Conservation (phyloP, 208 protist species). For the Trypanosomatidae sp. region DNA sequence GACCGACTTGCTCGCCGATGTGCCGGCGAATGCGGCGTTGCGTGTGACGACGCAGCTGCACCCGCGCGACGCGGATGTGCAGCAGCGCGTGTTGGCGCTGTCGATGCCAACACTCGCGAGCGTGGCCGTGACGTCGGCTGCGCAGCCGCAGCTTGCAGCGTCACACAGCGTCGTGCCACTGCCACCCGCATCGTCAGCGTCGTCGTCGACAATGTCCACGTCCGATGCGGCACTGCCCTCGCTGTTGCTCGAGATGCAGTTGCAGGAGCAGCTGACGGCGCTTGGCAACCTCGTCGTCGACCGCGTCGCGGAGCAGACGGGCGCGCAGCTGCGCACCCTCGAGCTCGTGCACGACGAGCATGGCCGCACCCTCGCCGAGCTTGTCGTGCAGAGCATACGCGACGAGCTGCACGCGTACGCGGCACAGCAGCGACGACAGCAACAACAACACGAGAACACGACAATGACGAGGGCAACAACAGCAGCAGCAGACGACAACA, state of each 20-base stretch:
- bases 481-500: no score
- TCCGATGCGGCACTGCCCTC: not conserved
- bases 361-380: conserved; percentile 15
- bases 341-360: conserved; percentile 16
- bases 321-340: conserved; percentile 14
- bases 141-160: conserved; percentile 5
- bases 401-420: conserved; percentile 29
- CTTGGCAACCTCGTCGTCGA: conserved; percentile 50
- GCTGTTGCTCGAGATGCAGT: not conserved
- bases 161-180: not conserved
- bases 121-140: conserved; percentile 23
- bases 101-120: conserved; percentile 21
- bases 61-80: conserved; percentile 50
- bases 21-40: conserved; percentile 18
- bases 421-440: not conserved
- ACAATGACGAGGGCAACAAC: not conserved
- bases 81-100: conserved; percentile 46
- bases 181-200: not conserved
- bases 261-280: conserved; percentile 34
- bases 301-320: conserved; percentile 14
- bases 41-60: conserved; percentile 37
- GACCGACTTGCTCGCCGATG: conserved; percentile 40
- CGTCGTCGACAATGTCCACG: not conserved
- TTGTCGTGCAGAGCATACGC: conserved; percentile 30
- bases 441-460: not conserved